Conservation (phyloP, 2,329 filamentous ascomycete species). For the Chrysoporthe puriensis region DNA sequence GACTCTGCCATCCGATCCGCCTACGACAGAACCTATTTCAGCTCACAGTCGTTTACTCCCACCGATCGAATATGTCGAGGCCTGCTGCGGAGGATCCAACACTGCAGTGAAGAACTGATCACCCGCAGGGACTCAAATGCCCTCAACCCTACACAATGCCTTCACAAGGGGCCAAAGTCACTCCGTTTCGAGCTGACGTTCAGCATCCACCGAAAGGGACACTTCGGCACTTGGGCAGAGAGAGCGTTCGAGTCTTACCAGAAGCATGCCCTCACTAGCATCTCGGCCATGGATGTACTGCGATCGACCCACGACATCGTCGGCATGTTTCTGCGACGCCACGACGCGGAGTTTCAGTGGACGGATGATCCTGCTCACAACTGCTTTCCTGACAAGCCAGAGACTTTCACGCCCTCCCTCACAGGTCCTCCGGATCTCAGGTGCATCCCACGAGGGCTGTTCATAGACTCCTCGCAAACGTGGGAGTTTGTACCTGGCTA, state of each 20-base stretch:
- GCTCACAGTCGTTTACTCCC: slow-evolving; percentile 48
- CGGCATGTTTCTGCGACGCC: slow-evolving; percentile 53
- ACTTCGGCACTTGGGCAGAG: slow-evolving; percentile 45
- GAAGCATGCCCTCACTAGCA: slow-evolving; percentile 47
- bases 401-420: slow-evolving; percentile 45
- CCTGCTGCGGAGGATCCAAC: slow-evolving; percentile 54
- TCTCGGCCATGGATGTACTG: slow-evolving; percentile 50
- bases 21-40: slow-evolving; percentile 51
- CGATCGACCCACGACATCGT: slow-evolving; percentile 54
- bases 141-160: slow-evolving; percentile 40
- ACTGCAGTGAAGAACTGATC: slow-evolving; percentile 57
- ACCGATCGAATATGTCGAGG: slow-evolving; percentile 53
- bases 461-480: slow-evolving; percentile 48
- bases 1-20: slow-evolving; percentile 46
- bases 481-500: slow-evolving; percentile 57
- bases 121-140: slow-evolving; percentile 55
- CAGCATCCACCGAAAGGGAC: slow-evolving; percentile 46
- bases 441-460: slow-evolving; percentile 51
- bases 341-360: slow-evolving; percentile 56
- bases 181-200: slow-evolving; percentile 54
- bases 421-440: slow-evolving; percentile 49
- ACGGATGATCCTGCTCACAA: slow-evolving; percentile 48
- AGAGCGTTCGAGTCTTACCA: slow-evolving; percentile 55
- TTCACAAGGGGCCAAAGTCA: slow-evolving; percentile 41
- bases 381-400: slow-evolving; percentile 40